These are phyloP conservation scores for Ceratocystiopsis minuta DNA, from an alignment of 2,329 filamentous ascomycete species.

Conservation along the genomic window DNA sequence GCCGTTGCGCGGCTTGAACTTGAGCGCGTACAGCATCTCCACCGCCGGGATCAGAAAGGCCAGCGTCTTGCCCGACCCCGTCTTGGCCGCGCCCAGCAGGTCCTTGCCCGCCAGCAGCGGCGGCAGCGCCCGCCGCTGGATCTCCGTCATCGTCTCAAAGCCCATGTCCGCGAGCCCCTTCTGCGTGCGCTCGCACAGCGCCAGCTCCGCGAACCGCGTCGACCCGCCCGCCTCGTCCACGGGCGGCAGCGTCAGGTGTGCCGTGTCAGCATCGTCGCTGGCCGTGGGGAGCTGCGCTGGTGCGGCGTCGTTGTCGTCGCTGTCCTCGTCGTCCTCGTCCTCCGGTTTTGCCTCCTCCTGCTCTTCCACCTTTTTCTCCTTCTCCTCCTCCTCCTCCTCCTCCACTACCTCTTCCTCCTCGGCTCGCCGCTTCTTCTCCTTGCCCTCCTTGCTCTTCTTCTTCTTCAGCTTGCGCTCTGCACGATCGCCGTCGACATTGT, in stretches of 20 bases:
- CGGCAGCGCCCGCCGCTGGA: slow-evolving; percentile 74
- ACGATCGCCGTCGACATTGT: slow-evolving; percentile 2
- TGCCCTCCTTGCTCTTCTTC: slow-evolving; percentile 9
- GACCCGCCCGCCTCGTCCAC: slow-evolving; percentile 33
- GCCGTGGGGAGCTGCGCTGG: slow-evolving; percentile 5
- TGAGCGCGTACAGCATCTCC: slow-evolving; percentile 76
- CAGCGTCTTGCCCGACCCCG: slow-evolving; percentile 84
- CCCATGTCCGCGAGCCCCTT: slow-evolving; percentile 80
- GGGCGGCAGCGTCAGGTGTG: slow-evolving; percentile 32
- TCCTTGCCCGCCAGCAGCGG: slow-evolving; percentile 74
- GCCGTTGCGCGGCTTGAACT: slow-evolving; percentile 88
- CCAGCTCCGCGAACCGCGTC: slow-evolving; percentile 58
- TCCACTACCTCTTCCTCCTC: not conserved
- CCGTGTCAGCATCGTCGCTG: slow-evolving; percentile 18
- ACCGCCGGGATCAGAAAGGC: slow-evolving; percentile 88
- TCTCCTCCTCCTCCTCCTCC: slow-evolving; percentile 6
- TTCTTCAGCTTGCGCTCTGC: slow-evolving; percentile 3
- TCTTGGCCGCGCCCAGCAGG: slow-evolving; percentile 81
- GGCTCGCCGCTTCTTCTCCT: not conserved
- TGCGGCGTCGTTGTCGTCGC: slow-evolving; percentile 14
- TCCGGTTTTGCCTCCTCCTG: slow-evolving; percentile 5
- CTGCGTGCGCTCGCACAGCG: slow-evolving; percentile 75
- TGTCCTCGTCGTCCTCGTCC: slow-evolving; percentile 5
- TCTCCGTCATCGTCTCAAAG: slow-evolving; percentile 89
- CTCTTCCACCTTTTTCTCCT: slow-evolving; percentile 10